Base-by-base conservation (phyloP, 2,329 filamentous ascomycete species). In the Cladosporium cucumerinum region DNA sequence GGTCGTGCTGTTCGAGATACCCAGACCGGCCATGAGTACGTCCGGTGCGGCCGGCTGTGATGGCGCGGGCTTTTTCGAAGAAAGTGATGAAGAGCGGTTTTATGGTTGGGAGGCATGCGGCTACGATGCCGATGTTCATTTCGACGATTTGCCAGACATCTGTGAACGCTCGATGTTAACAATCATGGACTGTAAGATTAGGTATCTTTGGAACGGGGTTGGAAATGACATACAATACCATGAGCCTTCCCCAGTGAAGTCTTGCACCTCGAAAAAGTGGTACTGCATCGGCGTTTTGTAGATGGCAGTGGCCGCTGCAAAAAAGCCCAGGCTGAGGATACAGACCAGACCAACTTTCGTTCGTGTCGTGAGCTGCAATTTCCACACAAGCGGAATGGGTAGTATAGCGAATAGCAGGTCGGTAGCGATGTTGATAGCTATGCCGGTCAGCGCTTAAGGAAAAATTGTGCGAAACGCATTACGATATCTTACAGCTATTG, bases 311-410 rank as follows among this genome's bases (percentile, higher is more conserved):
- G 59, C 54, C n/a, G 58, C 65, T 1, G 79, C 79, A 43, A 80
- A 78, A 61, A 75, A 75, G 2, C 78, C 79, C 4, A 80, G 69
- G 23, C 74, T 74, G 21, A 80, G 71, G 34, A 80, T 72, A n/a
- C 72, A 57, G n/a, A 74, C 71, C 43, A 77, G 70, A 0, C 79
- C 77, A 21, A 80, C 64, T 65, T 79, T 81, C 2, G 79, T 78
- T 46, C 79, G 76, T 3, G 69, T 65, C 67, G 80, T 80, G 67
- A 82, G 73, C 63, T 80, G 77, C 2, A 82, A 74, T 26, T 74
- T 75, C 72, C 78, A 74, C 28, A 82, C 76, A 43, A 82, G 74
- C 0, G 79, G 79, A 18, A 82, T 74, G 0, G 80, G 80, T 0
- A 81, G 64, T 0, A 76, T 69, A 0, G 80, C 80, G 60, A 82